Conservation (phyloP, 352 stramenopile genomes). For the Pythium sp. region DNA sequence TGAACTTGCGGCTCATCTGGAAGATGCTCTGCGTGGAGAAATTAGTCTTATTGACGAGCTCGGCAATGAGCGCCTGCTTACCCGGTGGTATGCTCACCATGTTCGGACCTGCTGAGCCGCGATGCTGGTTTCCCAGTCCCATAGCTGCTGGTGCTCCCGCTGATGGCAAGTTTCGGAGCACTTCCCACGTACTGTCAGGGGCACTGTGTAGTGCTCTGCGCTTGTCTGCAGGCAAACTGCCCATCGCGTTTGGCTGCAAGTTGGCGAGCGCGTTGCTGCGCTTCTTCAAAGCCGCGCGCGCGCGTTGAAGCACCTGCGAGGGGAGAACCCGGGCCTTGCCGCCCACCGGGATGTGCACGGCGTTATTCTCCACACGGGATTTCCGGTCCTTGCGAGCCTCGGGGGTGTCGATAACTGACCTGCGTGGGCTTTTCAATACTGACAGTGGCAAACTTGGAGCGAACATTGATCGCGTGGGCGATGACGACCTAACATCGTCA, state of each 20-base stretch:
- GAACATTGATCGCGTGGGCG: not conserved
- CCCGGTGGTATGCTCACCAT: constrained; percentile 3
- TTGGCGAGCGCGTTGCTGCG: constrained; percentile 37
- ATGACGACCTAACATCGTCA: not conserved
- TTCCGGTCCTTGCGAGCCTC: constrained; percentile 3
- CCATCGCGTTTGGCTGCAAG: constrained; percentile 16
- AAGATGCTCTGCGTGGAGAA: constrained; percentile 49
- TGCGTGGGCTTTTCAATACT: not conserved
- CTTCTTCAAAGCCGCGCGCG: constrained; percentile 25
- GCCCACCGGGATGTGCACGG: constrained; percentile 27
- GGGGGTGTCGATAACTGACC: not conserved
- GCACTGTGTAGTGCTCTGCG: constrained; percentile 15
- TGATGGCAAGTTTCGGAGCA: constrained; percentile 17
- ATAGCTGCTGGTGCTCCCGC: not conserved
- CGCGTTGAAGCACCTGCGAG: constrained; percentile 24
- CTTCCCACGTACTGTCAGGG: constrained; percentile 22
- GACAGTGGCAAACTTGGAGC: not conserved
- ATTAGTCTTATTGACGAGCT: constrained; percentile 35
- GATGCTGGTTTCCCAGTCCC: not conserved
- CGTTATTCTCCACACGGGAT: not conserved
- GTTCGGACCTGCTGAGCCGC: not conserved
- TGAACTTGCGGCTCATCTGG: constrained; percentile 52
- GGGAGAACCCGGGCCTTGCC: constrained; percentile 33
- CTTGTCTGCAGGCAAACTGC: constrained; percentile 16
- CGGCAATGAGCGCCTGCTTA: constrained; percentile 47